These are phyloP conservation scores for Colletotrichum australisinense DNA, from an alignment of 2,329 filamentous ascomycete genomes.

Conservation along the genomic window DNA sequence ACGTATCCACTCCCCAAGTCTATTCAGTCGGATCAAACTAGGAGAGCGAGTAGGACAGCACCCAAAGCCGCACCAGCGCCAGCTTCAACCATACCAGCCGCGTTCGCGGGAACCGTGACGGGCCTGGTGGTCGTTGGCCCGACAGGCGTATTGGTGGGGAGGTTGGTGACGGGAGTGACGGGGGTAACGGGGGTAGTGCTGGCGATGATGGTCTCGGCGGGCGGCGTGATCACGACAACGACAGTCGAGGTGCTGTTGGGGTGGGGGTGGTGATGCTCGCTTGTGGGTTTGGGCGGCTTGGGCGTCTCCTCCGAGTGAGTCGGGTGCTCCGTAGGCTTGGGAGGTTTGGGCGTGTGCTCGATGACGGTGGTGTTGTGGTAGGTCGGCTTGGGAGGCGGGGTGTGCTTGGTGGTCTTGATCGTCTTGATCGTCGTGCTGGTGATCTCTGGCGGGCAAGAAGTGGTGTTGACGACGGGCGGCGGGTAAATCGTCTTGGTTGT, in stretches of 20 bases:
- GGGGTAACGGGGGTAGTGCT: constrained; percentile 7
- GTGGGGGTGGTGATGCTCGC: constrained; percentile 12
- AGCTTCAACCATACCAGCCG: constrained; percentile 48
- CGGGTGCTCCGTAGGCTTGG: constrained; percentile 17
- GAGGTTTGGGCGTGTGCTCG: constrained; percentile 26
- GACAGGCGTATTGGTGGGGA: constrained; percentile 15
- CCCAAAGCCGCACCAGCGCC: constrained; percentile 51
- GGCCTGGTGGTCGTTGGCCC: constrained; percentile 19
- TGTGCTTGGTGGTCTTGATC: constrained; percentile 13
- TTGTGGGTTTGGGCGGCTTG: constrained; percentile 14
- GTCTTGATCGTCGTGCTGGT: constrained; percentile 30
- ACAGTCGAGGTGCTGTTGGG: constrained; percentile 24
- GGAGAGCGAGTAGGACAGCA: constrained; percentile 51
- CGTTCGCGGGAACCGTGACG: constrained; percentile 47
- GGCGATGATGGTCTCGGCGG: constrained; percentile 13
- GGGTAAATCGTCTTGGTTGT: constrained; percentile 40
- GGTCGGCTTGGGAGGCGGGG: constrained; percentile 26
- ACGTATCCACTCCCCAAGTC: neutral
- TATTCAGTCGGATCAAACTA: constrained; percentile 9
- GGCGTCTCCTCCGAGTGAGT: neutral
- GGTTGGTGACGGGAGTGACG: neutral
- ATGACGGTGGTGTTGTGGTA: constrained; percentile 31
- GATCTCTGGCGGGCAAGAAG: constrained; percentile 29
- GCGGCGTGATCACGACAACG: constrained; percentile 18
- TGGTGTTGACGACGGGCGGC: constrained; percentile 31